phyloP scores from a whole-genome alignment of 192 early-diverging fungal genomes.

The Mortierella alpina region DNA sequence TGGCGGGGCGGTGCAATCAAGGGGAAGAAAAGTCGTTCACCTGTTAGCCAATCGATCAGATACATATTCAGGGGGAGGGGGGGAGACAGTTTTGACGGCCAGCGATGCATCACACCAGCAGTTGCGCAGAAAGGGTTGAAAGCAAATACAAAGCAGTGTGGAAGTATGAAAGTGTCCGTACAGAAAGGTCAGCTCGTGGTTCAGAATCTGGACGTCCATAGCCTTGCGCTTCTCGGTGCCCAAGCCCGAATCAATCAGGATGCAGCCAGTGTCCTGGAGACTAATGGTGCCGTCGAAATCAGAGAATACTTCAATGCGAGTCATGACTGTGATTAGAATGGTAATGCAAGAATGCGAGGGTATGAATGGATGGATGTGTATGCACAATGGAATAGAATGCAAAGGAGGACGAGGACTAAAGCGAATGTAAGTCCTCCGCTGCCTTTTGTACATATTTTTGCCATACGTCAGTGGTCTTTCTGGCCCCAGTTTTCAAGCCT shows the following conservation, averaged over 20 bases:
- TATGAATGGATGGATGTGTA: neutral
- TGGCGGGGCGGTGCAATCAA: too few relatives aligned
- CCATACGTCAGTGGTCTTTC: too few relatives aligned
- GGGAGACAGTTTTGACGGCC: too few relatives aligned
- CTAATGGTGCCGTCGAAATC: conserved; percentile 69
- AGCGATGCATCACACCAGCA: neutral
- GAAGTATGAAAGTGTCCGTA: conserved; percentile 9
- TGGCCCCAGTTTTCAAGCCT: too few relatives aligned
- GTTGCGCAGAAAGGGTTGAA: neutral
- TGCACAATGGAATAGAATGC: too few relatives aligned
- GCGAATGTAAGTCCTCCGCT: too few relatives aligned
- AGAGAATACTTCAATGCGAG: conserved; percentile 61
- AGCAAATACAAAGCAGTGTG: neutral
- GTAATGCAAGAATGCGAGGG: neutral
- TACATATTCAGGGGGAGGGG: too few relatives aligned
- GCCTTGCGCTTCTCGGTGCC: conserved; percentile 52
- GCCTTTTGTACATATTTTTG: too few relatives aligned
- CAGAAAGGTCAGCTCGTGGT: conserved; percentile 58
- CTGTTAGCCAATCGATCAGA: neutral
- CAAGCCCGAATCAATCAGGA: conserved; percentile 62
- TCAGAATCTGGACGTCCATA: conserved; percentile 55
- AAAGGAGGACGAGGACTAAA: too few relatives aligned
- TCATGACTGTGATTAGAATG: conserved; percentile 13
- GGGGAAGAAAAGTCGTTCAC: neutral
- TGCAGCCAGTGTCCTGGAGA: conserved; percentile 60